These are phyloP conservation scores for Arthrocladium fulminans DNA, from an alignment of 2,329 filamentous ascomycete genomes.

Conservation along the genomic window DNA sequence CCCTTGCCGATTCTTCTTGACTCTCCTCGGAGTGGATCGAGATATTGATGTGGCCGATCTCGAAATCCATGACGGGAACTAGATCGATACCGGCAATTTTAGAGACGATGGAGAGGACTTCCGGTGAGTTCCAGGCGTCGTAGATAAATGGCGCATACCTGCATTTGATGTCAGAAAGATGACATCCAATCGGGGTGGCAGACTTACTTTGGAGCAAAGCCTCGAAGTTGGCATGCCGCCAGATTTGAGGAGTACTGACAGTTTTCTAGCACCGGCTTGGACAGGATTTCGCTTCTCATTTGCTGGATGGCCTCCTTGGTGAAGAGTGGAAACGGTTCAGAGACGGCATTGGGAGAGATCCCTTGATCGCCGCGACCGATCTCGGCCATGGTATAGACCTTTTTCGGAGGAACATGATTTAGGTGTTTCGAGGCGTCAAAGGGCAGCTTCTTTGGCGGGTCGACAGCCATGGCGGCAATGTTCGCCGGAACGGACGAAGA, in stretches of 20 bases:
- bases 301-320: slow-evolving; percentile 49
- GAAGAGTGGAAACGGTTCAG: slow-evolving; percentile 56
- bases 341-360: slow-evolving; percentile 53
- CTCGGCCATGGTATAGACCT: slow-evolving; percentile 54
- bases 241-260: slow-evolving; percentile 50
- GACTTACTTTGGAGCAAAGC: slow-evolving; percentile 47
- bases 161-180: slow-evolving; percentile 9
- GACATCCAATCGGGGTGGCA: slow-evolving; percentile 19
- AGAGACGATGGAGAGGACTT: slow-evolving; percentile 46
- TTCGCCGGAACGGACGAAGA: background rate
- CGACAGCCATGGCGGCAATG: slow-evolving; percentile 12
- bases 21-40: slow-evolving; percentile 29
- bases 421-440: slow-evolving; percentile 50
- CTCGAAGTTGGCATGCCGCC: slow-evolving; percentile 42
- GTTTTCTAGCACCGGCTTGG: slow-evolving; percentile 45
- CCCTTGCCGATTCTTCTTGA: slow-evolving; percentile 16
- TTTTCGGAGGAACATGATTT: slow-evolving; percentile 40
- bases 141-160: slow-evolving; percentile 55
- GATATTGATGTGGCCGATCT: slow-evolving; percentile 52
- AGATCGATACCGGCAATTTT: slow-evolving; percentile 51
- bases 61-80: slow-evolving; percentile 48
- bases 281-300: slow-evolving; percentile 53
- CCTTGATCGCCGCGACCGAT: slow-evolving; percentile 46
- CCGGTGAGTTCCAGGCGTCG: slow-evolving; percentile 48
- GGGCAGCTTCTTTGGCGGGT: slow-evolving; percentile 18